phyloP scores from a whole-genome alignment of 257 asterid genomes.

The Knoxia roxburghii region DNA sequence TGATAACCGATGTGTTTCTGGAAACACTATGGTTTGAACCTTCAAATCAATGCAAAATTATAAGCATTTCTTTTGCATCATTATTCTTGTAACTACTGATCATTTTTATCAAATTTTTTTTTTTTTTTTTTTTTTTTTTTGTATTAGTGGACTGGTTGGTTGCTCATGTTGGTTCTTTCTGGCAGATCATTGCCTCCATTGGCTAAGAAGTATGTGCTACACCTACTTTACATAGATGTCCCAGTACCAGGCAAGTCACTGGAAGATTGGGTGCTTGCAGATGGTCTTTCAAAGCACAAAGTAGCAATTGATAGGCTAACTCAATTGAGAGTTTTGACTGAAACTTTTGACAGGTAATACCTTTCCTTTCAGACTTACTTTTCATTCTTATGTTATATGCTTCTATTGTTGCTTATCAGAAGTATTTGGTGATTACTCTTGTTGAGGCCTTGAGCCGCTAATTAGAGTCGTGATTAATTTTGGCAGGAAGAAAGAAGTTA shows the following conservation, averaged over 20 bases:
- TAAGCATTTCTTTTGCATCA: background rate
- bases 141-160: background rate
- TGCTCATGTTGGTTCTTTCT: slow-evolving; percentile 5
- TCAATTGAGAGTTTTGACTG: slow-evolving; percentile 76
- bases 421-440: background rate
- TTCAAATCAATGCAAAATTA: background rate
- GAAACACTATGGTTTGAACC: background rate
- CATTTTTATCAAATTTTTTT: too few relatives aligned
- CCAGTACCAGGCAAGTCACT: slow-evolving; percentile 59
- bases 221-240: slow-evolving; percentile 60
- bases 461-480: slow-evolving; percentile 17
- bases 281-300: slow-evolving; percentile 80
- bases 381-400: slow-evolving; percentile 1
- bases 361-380: slow-evolving; percentile 1
- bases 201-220: slow-evolving; percentile 89
- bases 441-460: slow-evolving; percentile 9
- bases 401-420: background rate
- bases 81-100: background rate
- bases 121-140: background rate
- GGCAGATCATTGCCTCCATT: slow-evolving; percentile 86
- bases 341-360: slow-evolving; percentile 72
- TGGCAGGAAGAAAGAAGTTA: slow-evolving; percentile 79
- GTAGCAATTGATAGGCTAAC: slow-evolving; percentile 78
- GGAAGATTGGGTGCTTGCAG: slow-evolving; percentile 90
- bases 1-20: background rate